Evolutionary conservation across 305 asterid species (phyloP).

Genomic region (Fraxinus albicans): DNA sequence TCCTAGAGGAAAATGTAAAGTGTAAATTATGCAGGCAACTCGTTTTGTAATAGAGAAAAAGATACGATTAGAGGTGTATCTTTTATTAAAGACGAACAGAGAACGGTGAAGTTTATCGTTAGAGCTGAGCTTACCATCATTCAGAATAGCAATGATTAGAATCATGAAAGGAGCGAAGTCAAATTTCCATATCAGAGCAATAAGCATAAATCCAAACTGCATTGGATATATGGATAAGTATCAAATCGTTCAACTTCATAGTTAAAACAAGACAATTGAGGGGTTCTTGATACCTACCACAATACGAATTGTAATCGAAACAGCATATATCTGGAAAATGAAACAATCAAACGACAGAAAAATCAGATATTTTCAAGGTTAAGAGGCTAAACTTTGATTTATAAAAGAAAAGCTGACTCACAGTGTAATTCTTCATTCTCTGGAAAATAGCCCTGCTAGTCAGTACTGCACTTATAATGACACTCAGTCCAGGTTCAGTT

Average conservation of each 20-base stretch:
- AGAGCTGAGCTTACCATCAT: slow-evolving; percentile 56
- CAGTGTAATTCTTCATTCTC: slow-evolving; percentile 81
- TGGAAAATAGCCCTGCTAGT: slow-evolving; percentile 88
- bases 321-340: slow-evolving; percentile 56
- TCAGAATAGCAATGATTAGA: slow-evolving; percentile 80
- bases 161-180: slow-evolving; percentile 89
- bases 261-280: not conserved
- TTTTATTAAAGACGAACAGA: not conserved
- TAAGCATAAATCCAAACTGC: slow-evolving; percentile 87
- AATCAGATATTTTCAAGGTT: not conserved
- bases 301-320: slow-evolving; percentile 64
- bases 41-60: not conserved
- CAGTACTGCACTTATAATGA: slow-evolving; percentile 75
- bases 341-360: not conserved
- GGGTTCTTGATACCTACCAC: slow-evolving; percentile 41
- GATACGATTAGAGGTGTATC: not conserved
- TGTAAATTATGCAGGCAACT: not conserved
- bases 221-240: slow-evolving; percentile 1
- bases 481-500: slow-evolving; percentile 81
- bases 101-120: not conserved
- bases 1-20: slow-evolving; percentile 33
- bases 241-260: not conserved
- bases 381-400: slow-evolving; percentile 4
- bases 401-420: slow-evolving; percentile 21
- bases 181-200: slow-evolving; percentile 74